Evolutionary conservation across 768 basidiomycete species (phyloP).

Genomic region (Kwoniella heveanensis): DNA sequence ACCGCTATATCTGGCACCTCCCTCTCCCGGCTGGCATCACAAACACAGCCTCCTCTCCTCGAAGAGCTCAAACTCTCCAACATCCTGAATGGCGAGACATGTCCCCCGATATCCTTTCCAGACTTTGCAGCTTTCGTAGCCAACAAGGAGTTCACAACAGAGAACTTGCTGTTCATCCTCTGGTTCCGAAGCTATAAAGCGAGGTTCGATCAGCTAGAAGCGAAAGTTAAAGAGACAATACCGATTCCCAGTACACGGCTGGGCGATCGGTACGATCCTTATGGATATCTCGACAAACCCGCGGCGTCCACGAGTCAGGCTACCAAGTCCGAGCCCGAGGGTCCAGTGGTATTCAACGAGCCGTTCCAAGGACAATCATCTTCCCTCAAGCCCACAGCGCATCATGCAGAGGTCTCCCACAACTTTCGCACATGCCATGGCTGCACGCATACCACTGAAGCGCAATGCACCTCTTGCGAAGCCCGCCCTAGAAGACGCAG

Average conservation of each 20-base stretch:
- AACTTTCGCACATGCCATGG: not conserved
- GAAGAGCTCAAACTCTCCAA: conserved; percentile 44
- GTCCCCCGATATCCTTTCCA: conserved; percentile 45
- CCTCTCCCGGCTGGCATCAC: conserved; percentile 21
- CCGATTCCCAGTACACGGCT: conserved; percentile 43
- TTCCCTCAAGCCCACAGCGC: not conserved
- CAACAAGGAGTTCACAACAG: conserved; percentile 45
- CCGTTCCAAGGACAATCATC: conserved; percentile 3
- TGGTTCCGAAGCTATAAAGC: conserved; percentile 47
- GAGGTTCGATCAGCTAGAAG: conserved; percentile 29
- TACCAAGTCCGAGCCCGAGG: conserved; percentile 1
- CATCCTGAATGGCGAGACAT: conserved; percentile 48
- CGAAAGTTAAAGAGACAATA: conserved; percentile 20
- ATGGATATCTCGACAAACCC: conserved; percentile 38
- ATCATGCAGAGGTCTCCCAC: not conserved
- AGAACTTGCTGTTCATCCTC: conserved; percentile 49
- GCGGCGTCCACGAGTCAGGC: not conserved
- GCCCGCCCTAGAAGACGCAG: not conserved
- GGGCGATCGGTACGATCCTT: conserved; percentile 42
- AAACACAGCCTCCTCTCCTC: conserved; percentile 19
- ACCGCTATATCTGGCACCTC: conserved; percentile 19
- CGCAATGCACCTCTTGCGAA: not conserved
- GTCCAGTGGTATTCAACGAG: conserved; percentile 12
- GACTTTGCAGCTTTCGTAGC: conserved; percentile 48
- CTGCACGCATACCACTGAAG: not conserved